phyloP scores from a whole-genome alignment of 345 rosid genomes.

The Lepidium didymum region DNA sequence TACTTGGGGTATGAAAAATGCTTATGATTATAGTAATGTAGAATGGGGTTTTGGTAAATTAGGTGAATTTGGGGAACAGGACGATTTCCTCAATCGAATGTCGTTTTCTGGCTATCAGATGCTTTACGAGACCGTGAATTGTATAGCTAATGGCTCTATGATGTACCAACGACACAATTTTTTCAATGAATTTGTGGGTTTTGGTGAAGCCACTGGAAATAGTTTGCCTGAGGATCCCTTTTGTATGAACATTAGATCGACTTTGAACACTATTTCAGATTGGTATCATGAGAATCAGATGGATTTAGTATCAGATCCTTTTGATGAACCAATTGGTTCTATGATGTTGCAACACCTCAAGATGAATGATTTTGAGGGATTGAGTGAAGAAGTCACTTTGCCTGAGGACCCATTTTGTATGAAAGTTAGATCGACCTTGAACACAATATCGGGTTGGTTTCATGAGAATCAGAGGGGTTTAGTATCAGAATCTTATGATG shows the following conservation, averaged over 20 bases:
- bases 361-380: neutral
- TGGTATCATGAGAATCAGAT: slow-evolving; percentile 20
- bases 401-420: slow-evolving; percentile 22
- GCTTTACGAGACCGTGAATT: neutral
- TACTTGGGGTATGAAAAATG: neutral
- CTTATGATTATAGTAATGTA: neutral
- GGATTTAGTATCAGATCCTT: neutral
- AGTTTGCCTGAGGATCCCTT: slow-evolving; percentile 27
- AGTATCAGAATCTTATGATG: slow-evolving; percentile 2
- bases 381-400: neutral
- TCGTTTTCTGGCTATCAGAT: neutral
- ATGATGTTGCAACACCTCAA: neutral
- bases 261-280: slow-evolving; percentile 6
- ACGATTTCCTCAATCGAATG: neutral
- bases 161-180: neutral
- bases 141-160: neutral
- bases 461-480: slow-evolving; percentile 9
- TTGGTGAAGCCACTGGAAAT: neutral
- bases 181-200: neutral
- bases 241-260: slow-evolving; percentile 20
- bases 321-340: neutral
- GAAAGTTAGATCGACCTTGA: slow-evolving; percentile 19
- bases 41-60: neutral
- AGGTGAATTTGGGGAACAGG: neutral
- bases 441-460: slow-evolving; percentile 16